Base-by-base conservation (phyloP, 2,329 filamentous ascomycete species). In the Fusarium aywerte region DNA sequence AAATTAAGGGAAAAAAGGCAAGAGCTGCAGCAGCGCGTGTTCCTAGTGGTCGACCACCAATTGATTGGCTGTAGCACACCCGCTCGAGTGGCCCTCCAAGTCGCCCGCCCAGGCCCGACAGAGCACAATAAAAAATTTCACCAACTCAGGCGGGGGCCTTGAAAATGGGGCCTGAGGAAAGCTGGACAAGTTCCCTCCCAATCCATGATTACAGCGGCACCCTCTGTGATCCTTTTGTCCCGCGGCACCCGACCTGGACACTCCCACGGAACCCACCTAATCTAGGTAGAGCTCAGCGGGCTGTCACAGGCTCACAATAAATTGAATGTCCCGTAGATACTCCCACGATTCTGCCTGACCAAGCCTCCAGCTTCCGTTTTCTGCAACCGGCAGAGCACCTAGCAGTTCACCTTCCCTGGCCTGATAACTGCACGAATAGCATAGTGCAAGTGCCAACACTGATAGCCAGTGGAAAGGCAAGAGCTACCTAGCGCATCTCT, bases 11-110 rank as follows among this genome's bases (percentile, higher is more conserved):
- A 48, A 59, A 54, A 69, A 71, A 69, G 68, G 49, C 67, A 61
- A 70, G 62, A 62, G 69, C 62, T 72, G 57, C 65, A 66, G 66
- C 61, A 69, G 48, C 55, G 62, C 65, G 58, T 58, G 67, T 61
- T 60, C 58, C 55, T 63, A 67, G 66, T 69, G 66, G 65, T 49
- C 52, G 33, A 38, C 42, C 50, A 21, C 44, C 58, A 57, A 62
- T 62, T 60, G 53, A 54, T 35, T 65, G 48, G 58, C 53, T 45
- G 53, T 48, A 40, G 40, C 47, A 60, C 52, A 58, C 53, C 52
- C 53, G 36, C 36, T 52, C 39, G 36, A 57, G 62, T 61, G 57
- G 47, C 59, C 64, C 49, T 47, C 40, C 38, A 58, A 61, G 57
- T 47, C 39, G 31, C 39, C 39, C 42, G 49, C 57, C 57, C 50